Evolutionary conservation across 2,329 filamentous ascomycete genomes (phyloP).

Genomic region (Trichoderma citrinoviride): DNA sequence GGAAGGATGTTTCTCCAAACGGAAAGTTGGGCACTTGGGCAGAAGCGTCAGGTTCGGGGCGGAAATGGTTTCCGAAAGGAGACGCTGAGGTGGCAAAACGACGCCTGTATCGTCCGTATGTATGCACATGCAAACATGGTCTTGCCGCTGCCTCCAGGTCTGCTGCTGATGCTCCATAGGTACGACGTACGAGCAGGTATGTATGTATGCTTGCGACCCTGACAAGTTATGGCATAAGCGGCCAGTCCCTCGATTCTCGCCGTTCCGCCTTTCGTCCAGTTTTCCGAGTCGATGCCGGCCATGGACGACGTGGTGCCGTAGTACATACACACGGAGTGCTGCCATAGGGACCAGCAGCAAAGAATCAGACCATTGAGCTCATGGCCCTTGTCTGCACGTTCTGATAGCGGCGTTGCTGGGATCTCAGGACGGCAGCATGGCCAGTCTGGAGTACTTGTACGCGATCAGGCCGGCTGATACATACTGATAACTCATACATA

Average conservation of each 20-base stretch:
- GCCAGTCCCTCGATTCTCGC: no score
- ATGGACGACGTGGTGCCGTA: neutral
- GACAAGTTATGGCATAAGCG: no score
- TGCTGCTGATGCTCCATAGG: neutral
- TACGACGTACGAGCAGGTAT: no score
- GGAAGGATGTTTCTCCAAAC: neutral
- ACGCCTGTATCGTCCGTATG: neutral
- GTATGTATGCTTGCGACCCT: no score
- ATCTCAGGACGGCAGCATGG: neutral
- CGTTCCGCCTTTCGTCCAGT: no score
- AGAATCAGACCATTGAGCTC: slow-evolving; percentile 15
- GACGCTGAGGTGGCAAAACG: neutral
- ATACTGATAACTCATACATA: no score
- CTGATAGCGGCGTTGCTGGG: slow-evolving; percentile 1
- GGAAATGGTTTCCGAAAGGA: slow-evolving; percentile 12
- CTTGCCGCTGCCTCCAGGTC: neutral
- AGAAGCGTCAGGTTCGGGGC: neutral
- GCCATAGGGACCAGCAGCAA: neutral
- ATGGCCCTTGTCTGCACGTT: slow-evolving; percentile 2
- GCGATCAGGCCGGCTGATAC: neutral
- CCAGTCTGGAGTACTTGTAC: neutral
- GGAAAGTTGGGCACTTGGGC: neutral
- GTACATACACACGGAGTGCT: neutral
- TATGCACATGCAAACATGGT: neutral
- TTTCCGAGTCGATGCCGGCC: no score